Evolutionary conservation across 2,329 filamentous ascomycete genomes (phyloP).

Genomic region (Pyrenochaeta sp.): DNA sequence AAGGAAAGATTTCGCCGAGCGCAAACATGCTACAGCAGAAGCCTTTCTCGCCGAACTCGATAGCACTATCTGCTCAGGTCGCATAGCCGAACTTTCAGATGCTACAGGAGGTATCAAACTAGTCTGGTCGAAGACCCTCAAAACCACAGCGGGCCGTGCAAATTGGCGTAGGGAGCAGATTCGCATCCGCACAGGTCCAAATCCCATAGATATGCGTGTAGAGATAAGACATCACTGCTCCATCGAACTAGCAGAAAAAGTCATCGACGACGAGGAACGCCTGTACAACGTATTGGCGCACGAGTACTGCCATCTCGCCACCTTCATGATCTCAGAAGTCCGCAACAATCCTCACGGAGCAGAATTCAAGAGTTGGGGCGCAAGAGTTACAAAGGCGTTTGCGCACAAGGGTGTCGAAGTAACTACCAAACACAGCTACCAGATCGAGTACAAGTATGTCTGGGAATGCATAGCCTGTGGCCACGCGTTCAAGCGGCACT

Average conservation of each 20-base stretch:
- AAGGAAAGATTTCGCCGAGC: slow-evolving; percentile 65
- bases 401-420: slow-evolving; percentile 71
- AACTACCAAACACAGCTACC: slow-evolving; percentile 88
- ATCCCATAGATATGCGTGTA: slow-evolving; percentile 28
- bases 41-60: slow-evolving; percentile 76
- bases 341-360: slow-evolving; percentile 80
- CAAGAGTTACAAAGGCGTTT: slow-evolving; percentile 64
- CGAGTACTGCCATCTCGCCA: slow-evolving; percentile 93
- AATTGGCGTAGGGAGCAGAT: slow-evolving; percentile 58
- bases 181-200: slow-evolving; percentile 39
- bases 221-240: slow-evolving; percentile 68
- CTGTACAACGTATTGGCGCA: slow-evolving; percentile 93
- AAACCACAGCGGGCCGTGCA: slow-evolving; percentile 74
- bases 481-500: slow-evolving; percentile 81
- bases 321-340: slow-evolving; percentile 83
- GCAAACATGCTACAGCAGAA: slow-evolving; percentile 69
- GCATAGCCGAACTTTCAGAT: slow-evolving; percentile 65
- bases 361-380: slow-evolving; percentile 78
- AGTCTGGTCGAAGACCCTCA: slow-evolving; percentile 79
- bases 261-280: slow-evolving; percentile 76
- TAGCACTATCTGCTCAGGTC: slow-evolving; percentile 65
- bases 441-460: slow-evolving; percentile 90
- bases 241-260: slow-evolving; percentile 88
- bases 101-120: slow-evolving; percentile 75
- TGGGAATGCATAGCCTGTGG: slow-evolving; percentile 79